Base-by-base conservation (phyloP, 2,329 filamentous ascomycete genomes). In the Sporothrix globosa region DNA sequence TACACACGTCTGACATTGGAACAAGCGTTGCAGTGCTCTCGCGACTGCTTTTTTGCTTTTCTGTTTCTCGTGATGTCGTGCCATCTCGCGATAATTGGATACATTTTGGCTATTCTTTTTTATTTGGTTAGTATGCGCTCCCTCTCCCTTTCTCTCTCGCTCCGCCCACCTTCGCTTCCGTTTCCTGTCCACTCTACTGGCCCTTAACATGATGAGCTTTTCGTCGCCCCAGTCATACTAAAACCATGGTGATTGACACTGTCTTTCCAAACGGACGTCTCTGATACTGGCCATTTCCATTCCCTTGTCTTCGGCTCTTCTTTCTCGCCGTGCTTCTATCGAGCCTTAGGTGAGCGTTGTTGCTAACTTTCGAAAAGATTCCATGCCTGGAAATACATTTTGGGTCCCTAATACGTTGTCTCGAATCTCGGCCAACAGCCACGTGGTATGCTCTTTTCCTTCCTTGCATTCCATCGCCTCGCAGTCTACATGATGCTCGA, bases 141-240 rank as follows among this genome's bases (percentile, higher is more conserved):
- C 14, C 30, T 30, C 27, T 52, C 11, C 11, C 27, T 17, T 21
- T 27, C 48, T 44, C 27, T 41, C 30, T 30, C 24, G 9, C 34
- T 27, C 30, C 9, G 4, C 46, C 0, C 41, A 13, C 10, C 6
- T 5, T 60, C 11, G 17, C 10, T 44, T 41, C 34, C 46, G 21
- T 24, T 39, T 41, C 41, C 41, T 13, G 41, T 9, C 10, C 41
- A 34, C 17, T 7, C 71, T 7, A 10, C 44, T 10, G 68, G 46
- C 68, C 39, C 24, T 24, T 21, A 53, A 66, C 46, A 83, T 87
- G 85, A 87, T 87, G 85, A 87, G 81, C 78, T 78, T 81, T 84
- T 73, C 79, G 85, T 87, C 85, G 85, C 85, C 85, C 85, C 85
- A 85, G 85, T 84, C 85, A 83, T 84, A 87, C 81, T 72, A 75